Conservation (phyloP, 2,329 filamentous ascomycete genomes). For the Daldinia sp. region DNA sequence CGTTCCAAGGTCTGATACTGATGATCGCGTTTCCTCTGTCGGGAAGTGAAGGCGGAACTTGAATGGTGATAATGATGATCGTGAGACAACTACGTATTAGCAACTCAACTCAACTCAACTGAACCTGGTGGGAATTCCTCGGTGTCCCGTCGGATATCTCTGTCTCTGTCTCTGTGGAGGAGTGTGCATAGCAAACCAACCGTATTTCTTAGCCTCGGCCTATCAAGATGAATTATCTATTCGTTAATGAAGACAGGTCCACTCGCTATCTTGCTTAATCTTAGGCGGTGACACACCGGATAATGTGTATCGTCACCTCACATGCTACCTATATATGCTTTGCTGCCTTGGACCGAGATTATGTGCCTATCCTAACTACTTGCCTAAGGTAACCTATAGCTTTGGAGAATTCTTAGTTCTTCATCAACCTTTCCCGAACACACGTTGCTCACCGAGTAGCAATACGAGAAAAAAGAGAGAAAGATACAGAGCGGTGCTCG, state of each 20-base stretch:
- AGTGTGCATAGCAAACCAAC: neutral
- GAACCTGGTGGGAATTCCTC: neutral
- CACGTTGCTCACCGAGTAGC: neutral
- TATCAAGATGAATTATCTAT: neutral
- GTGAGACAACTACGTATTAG: too few species aligned
- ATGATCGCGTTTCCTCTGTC: neutral
- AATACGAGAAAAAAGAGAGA: neutral
- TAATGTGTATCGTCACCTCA: neutral
- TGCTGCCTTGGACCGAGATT: conserved; percentile 14
- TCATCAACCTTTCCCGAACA: neutral
- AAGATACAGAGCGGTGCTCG: neutral
- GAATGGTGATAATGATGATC: too few species aligned
- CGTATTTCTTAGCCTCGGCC: too few species aligned
- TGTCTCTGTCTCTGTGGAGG: neutral
- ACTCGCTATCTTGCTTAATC: neutral
- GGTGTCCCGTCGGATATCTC: neutral
- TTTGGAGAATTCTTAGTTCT: too few species aligned
- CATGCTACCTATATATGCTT: too few species aligned
- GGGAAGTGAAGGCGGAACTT: neutral
- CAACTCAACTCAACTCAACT: neutral
- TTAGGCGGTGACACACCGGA: conserved; percentile 12
- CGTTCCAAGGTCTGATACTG: neutral
- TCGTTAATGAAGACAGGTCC: too few species aligned
- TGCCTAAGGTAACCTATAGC: too few species aligned
- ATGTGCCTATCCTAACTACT: neutral